Percentiles rank a stretch among this genome's conserved stretches.
These are phyloP conservation scores for Globisporangium uncinulatum DNA, from an alignment of 352 stramenopile species.

Conservation along the genomic window DNA sequence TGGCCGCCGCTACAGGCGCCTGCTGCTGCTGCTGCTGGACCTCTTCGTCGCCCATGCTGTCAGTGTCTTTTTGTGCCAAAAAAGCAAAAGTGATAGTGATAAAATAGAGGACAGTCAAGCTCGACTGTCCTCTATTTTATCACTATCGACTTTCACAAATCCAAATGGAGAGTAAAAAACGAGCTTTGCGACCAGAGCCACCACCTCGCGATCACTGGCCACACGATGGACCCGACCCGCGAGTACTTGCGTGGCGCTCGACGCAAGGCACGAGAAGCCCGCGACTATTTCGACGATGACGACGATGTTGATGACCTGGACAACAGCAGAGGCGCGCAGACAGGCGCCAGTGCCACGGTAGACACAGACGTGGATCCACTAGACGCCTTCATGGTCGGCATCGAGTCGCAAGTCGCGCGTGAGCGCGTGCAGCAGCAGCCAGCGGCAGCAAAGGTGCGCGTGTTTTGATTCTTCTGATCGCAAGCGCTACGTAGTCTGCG, in stretches of 20 bases:
- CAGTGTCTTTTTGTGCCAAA: neutral
- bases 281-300: conserved; percentile 52
- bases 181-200: too few species aligned
- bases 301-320: neutral
- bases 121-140: neutral
- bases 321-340: neutral
- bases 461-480: too few species aligned
- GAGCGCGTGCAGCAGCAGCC: conserved; percentile 22
- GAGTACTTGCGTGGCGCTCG: conserved; percentile 57
- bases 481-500: neutral
- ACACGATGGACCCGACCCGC: conserved; percentile 32
- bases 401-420: conserved; percentile 64
- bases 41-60: conserved; percentile 13
- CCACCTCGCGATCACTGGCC: neutral
- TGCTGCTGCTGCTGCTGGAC: conserved; percentile 16
- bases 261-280: conserved; percentile 37
- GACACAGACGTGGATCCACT: conserved; percentile 71
- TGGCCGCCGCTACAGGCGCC: conserved; percentile 25
- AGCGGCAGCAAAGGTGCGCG: conserved; percentile 29
- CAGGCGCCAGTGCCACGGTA: neutral
- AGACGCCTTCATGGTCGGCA: conserved; percentile 83
- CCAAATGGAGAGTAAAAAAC: too few species aligned
- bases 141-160: neutral
- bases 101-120: conserved; percentile 7
- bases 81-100: conserved; percentile 6